Conservation (phyloP, 768 basidiomycete genomes). For the Phlebiopsis flavidoalba region DNA sequence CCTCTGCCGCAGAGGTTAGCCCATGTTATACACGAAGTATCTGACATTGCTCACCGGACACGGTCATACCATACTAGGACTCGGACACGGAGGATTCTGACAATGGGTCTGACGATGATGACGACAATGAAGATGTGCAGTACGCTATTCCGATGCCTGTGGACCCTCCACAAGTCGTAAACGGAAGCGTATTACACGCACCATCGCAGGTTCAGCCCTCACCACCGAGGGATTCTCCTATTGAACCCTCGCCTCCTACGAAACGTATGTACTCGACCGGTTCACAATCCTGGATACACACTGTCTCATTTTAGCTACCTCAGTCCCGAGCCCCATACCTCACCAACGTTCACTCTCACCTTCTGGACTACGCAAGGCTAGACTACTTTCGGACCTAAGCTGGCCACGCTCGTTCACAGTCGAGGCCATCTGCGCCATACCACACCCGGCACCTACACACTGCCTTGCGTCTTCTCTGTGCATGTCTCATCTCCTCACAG, state of each 20-base stretch:
- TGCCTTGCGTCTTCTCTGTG: slow-evolving; percentile 82
- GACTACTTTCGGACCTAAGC: slow-evolving; percentile 29
- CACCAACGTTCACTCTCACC: slow-evolving; percentile 47
- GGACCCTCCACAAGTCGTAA: background rate
- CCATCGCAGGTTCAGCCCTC: slow-evolving; percentile 16
- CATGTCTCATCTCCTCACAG: slow-evolving; percentile 85
- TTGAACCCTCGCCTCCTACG: slow-evolving; percentile 3
- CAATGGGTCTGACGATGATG: slow-evolving; percentile 35
- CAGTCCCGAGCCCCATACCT: slow-evolving; percentile 31
- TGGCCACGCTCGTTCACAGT: slow-evolving; percentile 70
- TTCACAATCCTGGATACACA: background rate
- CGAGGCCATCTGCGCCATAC: slow-evolving; percentile 88
- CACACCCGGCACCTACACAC: slow-evolving; percentile 85
- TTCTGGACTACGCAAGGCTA: slow-evolving; percentile 46
- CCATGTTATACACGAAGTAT: background rate
- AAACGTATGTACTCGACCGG: slow-evolving; percentile 7
- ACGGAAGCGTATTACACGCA: slow-evolving; percentile 37
- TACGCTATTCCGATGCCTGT: background rate
- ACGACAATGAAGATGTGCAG: slow-evolving; percentile 19
- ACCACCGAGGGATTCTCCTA: slow-evolving; percentile 9
- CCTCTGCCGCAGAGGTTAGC: slow-evolving; percentile 57
- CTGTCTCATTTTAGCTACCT: background rate
- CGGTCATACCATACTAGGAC: slow-evolving; percentile 35
- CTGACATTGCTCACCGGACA: background rate
- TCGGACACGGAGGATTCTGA: slow-evolving; percentile 59